Conservation (phyloP, 2,329 filamentous ascomycete genomes). For the Talaromyces pinophilus region DNA sequence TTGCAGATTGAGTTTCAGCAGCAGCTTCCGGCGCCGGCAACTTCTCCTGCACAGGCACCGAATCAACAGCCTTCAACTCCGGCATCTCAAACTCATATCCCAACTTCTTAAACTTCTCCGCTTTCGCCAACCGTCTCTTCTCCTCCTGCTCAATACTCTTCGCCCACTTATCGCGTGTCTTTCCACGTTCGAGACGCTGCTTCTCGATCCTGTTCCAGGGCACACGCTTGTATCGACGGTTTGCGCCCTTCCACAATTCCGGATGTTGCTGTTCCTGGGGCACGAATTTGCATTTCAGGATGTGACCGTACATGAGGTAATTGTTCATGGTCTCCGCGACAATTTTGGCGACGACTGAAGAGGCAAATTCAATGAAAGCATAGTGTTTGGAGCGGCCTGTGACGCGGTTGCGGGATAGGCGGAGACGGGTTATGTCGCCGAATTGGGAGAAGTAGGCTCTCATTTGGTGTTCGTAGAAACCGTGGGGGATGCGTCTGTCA, state of each 20-base stretch:
- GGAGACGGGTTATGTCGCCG: slow-evolving; percentile 73
- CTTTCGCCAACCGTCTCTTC: slow-evolving; percentile 66
- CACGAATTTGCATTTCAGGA: slow-evolving; percentile 82
- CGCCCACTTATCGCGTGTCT: slow-evolving; percentile 75
- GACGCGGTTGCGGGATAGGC: slow-evolving; percentile 86
- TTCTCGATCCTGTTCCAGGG: slow-evolving; percentile 87
- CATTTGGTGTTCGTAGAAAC: slow-evolving; percentile 98
- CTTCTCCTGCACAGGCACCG: slow-evolving; percentile 48
- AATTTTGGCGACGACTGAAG: slow-evolving; percentile 78
- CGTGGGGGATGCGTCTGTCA: slow-evolving; percentile 74
- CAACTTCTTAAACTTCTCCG: slow-evolving; percentile 71
- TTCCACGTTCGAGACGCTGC: slow-evolving; percentile 69
- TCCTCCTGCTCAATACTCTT: slow-evolving; percentile 73
- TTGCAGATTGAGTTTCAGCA: slow-evolving; percentile 12
- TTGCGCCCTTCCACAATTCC: slow-evolving; percentile 85
- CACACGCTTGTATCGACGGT: slow-evolving; percentile 82
- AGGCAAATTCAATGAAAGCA: slow-evolving; percentile 86
- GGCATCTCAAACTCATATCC: slow-evolving; percentile 83
- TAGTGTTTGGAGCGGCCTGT: slow-evolving; percentile 92
- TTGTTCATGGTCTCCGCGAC: slow-evolving; percentile 96
- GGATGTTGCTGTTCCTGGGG: slow-evolving; percentile 75
- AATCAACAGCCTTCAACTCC: slow-evolving; percentile 64
- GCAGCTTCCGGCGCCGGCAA: slow-evolving; percentile 32
- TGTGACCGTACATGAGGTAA: slow-evolving; percentile 92
- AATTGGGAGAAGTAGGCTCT: slow-evolving; percentile 92